Percentiles rank a stretch among this genome's conserved stretches.
These are phyloP conservation scores for Fusarium luffae DNA, from an alignment of 2,329 filamentous ascomycete species.

Conservation along the genomic window DNA sequence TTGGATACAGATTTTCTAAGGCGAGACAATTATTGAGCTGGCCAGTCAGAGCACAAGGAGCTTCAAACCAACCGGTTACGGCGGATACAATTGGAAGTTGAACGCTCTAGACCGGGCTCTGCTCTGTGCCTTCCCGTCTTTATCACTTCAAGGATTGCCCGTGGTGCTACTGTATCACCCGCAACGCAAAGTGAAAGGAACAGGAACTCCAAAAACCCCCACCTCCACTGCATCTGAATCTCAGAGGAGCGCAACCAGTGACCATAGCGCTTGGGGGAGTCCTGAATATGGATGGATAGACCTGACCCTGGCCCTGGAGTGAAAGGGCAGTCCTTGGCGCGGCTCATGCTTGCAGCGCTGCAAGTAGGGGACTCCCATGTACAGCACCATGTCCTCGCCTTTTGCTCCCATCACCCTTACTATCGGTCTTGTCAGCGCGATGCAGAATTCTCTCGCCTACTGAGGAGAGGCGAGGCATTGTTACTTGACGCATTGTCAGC, in stretches of 20 bases:
- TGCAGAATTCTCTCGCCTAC: slow-evolving; percentile 18
- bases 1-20: neutral
- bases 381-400: slow-evolving; percentile 2
- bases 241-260: slow-evolving; percentile 12
- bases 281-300: neutral
- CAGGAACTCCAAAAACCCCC: slow-evolving; percentile 24
- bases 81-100: slow-evolving; percentile 13
- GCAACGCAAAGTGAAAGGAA: slow-evolving; percentile 5
- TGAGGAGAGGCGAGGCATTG: slow-evolving; percentile 8
- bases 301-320: neutral
- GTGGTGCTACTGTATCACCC: slow-evolving; percentile 1
- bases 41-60: slow-evolving; percentile 2
- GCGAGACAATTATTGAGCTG: neutral
- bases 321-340: slow-evolving; percentile 33
- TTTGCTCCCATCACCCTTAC: slow-evolving; percentile 37
- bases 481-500: slow-evolving; percentile 38
- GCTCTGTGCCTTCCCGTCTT: neutral
- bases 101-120: slow-evolving; percentile 5
- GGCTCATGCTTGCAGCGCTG: slow-evolving; percentile 20
- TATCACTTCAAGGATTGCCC: neutral
- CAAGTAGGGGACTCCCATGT: slow-evolving; percentile 15
- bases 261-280: slow-evolving; percentile 21
- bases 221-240: slow-evolving; percentile 42
- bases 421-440: slow-evolving; percentile 32
- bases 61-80: slow-evolving; percentile 25